Conservation (phyloP, 176 grass and related monocot genomes). For the Aegilops sharonensis region DNA sequence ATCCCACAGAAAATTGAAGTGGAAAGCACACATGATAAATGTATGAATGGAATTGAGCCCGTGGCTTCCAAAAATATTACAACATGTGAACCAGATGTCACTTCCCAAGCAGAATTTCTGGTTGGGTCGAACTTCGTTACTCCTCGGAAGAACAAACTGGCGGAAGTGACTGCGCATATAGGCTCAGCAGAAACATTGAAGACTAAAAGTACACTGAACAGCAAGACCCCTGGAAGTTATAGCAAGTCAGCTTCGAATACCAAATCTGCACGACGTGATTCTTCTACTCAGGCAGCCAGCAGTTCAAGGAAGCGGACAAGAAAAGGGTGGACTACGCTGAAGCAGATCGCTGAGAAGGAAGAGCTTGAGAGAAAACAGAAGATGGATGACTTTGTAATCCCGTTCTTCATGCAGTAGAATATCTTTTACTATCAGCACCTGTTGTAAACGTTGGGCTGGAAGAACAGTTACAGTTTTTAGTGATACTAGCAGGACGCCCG, state of each 20-base stretch:
- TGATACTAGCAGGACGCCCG: too few species aligned
- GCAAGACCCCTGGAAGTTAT: slow-evolving; percentile 14
- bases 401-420: slow-evolving; percentile 52
- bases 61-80: neutral
- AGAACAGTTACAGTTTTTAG: neutral
- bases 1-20: too few species aligned
- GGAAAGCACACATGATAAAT: too few species aligned
- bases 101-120: neutral
- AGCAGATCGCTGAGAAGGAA: slow-evolving; percentile 64
- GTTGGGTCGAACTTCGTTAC: slow-evolving; percentile 20
- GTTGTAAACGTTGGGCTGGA: too few species aligned
- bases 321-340: slow-evolving; percentile 13
- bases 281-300: neutral
- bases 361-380: slow-evolving; percentile 53
- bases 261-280: slow-evolving; percentile 1
- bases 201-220: slow-evolving; percentile 13
- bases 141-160: slow-evolving; percentile 30
- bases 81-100: neutral
- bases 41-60: neutral
- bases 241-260: slow-evolving; percentile 13
- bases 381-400: slow-evolving; percentile 56
- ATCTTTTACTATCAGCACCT: neutral
- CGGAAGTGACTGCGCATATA: neutral
- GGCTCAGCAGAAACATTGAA: slow-evolving; percentile 7
- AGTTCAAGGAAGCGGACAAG: slow-evolving; percentile 73